Conservation (phyloP, 2,329 filamentous ascomycete genomes). For the Colletotrichum kahawae region DNA sequence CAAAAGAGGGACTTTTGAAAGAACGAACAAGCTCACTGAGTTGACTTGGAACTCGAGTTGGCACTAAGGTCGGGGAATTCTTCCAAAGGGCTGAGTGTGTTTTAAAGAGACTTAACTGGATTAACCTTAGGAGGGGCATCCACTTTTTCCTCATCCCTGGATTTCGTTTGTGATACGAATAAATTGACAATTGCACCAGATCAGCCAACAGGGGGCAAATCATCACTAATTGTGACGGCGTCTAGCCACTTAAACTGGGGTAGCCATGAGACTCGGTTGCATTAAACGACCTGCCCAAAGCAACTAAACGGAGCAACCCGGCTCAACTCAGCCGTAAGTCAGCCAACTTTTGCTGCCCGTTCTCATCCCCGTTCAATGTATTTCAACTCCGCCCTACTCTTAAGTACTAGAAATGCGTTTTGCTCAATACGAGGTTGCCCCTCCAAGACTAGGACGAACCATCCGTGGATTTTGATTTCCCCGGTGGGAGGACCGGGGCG, state of each 20-base stretch:
- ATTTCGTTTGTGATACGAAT: conserved; percentile 3
- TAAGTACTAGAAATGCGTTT: not conserved
- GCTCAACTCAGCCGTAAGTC: not conserved
- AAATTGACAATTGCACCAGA: not conserved
- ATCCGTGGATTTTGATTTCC: conserved; percentile 7
- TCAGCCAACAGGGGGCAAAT: not conserved
- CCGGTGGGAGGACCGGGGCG: not conserved
- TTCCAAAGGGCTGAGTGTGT: not conserved
- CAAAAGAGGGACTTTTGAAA: not conserved
- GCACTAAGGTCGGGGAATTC: not conserved
- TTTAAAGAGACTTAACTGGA: not conserved
- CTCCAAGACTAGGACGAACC: not conserved
- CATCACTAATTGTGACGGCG: not conserved
- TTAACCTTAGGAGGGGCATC: not conserved
- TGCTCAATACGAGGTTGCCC: not conserved
- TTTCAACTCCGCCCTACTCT: not conserved
- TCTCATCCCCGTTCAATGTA: not conserved
- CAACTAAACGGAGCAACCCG: not conserved
- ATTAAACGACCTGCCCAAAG: not conserved
- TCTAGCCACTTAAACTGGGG: not conserved
- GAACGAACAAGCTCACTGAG: not conserved
- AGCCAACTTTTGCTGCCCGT: not conserved
- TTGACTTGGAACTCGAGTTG: not conserved
- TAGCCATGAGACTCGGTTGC: not conserved
- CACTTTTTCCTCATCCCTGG: conserved; percentile 3